Evolutionary conservation across 2,329 filamentous ascomycete species (phyloP).

Genomic region (Fusarium fracticaudum): DNA sequence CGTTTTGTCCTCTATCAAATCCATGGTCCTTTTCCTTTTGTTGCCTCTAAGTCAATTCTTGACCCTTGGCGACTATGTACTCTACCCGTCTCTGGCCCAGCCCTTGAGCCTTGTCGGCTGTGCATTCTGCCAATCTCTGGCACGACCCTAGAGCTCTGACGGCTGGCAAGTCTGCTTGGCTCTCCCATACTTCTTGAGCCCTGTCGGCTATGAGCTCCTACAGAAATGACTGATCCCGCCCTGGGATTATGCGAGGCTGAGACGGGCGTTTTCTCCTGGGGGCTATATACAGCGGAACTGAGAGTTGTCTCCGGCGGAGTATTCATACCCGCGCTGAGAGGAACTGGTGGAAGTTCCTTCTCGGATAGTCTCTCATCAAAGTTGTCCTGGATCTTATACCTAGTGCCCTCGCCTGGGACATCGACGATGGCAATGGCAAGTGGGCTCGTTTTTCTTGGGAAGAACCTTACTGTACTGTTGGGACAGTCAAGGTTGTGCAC

Average conservation of each 20-base stretch:
- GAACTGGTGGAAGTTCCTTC: conserved; percentile 50
- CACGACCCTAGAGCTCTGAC: conserved; percentile 12
- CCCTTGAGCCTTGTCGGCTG: conserved; percentile 28
- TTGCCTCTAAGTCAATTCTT: conserved; percentile 7
- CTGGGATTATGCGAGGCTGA: conserved; percentile 32
- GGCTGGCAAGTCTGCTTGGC: conserved; percentile 29
- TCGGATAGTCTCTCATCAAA: conserved; percentile 43
- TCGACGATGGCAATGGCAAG: conserved; percentile 42
- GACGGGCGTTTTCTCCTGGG: conserved; percentile 39
- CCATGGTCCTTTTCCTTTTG: conserved; percentile 33
- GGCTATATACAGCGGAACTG: conserved; percentile 63
- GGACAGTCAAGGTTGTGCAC: conserved; percentile 53
- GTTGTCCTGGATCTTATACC: conserved; percentile 35
- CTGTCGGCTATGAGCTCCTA: conserved; percentile 28
- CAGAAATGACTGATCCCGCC: conserved; percentile 30
- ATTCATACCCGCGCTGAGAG: conserved; percentile 36
- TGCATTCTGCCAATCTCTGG: conserved; percentile 16
- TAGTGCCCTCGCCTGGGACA: conserved; percentile 37
- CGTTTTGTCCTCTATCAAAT: conserved; percentile 18
- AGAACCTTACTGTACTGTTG: conserved; percentile 31
- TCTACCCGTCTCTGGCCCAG: neutral
- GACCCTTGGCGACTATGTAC: conserved; percentile 20
- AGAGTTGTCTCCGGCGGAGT: conserved; percentile 51
- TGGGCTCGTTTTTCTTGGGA: conserved; percentile 36
- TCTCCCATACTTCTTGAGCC: conserved; percentile 16